Base-by-base conservation (phyloP, 768 basidiomycete genomes). In the Trametes cinnabarina region DNA sequence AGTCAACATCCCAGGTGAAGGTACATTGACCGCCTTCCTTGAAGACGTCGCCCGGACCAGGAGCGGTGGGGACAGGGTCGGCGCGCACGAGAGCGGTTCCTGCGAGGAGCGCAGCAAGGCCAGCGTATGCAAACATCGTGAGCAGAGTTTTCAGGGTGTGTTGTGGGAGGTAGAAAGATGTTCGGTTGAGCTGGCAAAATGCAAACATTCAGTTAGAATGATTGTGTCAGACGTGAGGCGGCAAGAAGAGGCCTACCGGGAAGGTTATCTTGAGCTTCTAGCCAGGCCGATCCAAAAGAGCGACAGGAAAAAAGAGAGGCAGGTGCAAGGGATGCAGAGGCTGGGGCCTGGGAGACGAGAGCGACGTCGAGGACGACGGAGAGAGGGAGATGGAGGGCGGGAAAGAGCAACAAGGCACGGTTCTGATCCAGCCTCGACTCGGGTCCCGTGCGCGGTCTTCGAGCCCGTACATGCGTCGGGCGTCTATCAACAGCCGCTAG, bases 1-100 rank as follows among this genome's bases (percentile, higher is more conserved):
- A 55, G 66, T 91, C 90, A 7, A 74, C 77, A 0, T 66, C 66
- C 91, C 92, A 94, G 11, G 68, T 65, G 41, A 87, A 76, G 26
- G 68, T 63, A 66, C 90, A 93, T 3, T 73, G 66, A 10, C 69
- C 47, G 19, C 89, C 90, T 52, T 79, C 74, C 40, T 81, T 80
- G 76, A 79, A 88, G 23, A 78, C 65, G 41, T 78, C 73, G 40
- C 82, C 82, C 7, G 88, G 87, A 7, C 77, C 76, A 22, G 92
- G 90, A 23, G 71, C 77, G 49, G 66, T 78, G 40, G 92, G 91
- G 7, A 61, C 69, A 17, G 84, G 82, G 37, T 84, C 81, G 15
- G 87, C 88, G 48, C 70, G 76, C n/a, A 74, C 82, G 34, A 72
- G 53, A 17, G 76, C 65, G 47, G 75, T 64, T 26, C 75, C 67